Evolutionary conservation across 169 alveolate genomes (phyloP), one percentile per base, ranked within the genome.

Genomic region (Miamiensis avidus): DNA sequence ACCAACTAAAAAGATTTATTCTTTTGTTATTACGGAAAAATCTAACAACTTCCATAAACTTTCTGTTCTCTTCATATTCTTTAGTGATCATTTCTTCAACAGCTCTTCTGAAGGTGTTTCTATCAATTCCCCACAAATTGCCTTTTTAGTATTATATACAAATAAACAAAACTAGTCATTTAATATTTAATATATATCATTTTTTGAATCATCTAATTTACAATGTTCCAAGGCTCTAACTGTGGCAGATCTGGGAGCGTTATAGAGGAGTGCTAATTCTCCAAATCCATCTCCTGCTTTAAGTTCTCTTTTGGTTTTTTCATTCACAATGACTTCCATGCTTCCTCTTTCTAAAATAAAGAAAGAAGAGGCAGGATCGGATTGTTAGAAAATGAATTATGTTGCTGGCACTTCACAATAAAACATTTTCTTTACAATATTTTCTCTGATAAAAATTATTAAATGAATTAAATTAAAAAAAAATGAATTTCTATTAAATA

Each of bases 201-300:
- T 11, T 11, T 4, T 11, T 49, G 4, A 11, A 11, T 49, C 4
- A 49, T 49, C 4, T 49, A 11, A 11, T 11, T 11, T 49, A 89
- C 94, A 92, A 81, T 84, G 83, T 85, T 93, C 94, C 65, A 93
- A 89, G 0, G 99, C 99, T 84, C 86, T 92, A 29, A 98, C 97
- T 1, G 99, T 97, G 16, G 99, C 99, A 64, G 99, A 97, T 83
- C 99, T 95, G 29, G 99, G 99, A 26, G 99, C 97, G 89, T 98
- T 98, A 87, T 98, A 99, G 33, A 99, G 97, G 77, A 99, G 94
- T 25, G 99, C 99, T 49, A 99, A 95, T 88, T 99, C 99, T 16
- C 99, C 99, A 83, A 99, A 99, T 11, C 99, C 97, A 31, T 95
- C 96, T 0, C 99, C 99, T 74, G 95, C 93, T 64, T 93, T 91